Conservation (phyloP, 148 eudicot genomes). For the Cornus controversa region DNA sequence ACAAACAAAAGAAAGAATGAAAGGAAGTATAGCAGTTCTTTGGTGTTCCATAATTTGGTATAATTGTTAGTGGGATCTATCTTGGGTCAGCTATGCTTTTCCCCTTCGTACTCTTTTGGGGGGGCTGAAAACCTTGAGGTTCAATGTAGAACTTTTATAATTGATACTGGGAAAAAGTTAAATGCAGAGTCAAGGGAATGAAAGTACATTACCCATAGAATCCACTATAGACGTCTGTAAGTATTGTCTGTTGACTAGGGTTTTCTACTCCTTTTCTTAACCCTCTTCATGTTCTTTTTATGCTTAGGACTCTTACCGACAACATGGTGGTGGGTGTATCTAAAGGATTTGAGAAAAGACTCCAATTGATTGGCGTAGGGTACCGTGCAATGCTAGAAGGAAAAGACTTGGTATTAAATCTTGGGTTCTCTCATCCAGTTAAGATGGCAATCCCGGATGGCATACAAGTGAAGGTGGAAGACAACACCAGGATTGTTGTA, state of each 20-base stretch:
- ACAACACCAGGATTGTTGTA: conserved; percentile 63
- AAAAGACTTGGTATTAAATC: conserved; percentile 64
- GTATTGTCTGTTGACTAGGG: too few species aligned
- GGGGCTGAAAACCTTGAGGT: not conserved
- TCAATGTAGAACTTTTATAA: not conserved
- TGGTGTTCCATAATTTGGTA: too few species aligned
- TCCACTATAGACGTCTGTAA: too few species aligned
- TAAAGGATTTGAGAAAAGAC: conserved; percentile 83
- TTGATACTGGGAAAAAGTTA: not conserved
- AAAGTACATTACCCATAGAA: too few species aligned
- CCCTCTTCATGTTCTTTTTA: not conserved
- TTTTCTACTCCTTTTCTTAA: not conserved
- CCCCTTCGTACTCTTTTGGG: too few species aligned
- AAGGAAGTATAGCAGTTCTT: too few species aligned
- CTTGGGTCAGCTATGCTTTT: too few species aligned
- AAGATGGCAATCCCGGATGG: conserved; percentile 70
- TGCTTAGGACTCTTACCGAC: conserved; percentile 79
- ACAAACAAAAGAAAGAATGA: too few species aligned
- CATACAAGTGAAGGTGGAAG: conserved; percentile 78
- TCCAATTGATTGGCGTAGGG: conserved; percentile 83
- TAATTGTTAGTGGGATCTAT: too few species aligned
- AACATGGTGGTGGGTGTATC: conserved; percentile 95
- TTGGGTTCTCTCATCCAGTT: conserved; percentile 92
- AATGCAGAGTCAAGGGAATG: not conserved
- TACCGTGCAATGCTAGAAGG: conserved; percentile 90